Conservation (phyloP, 371 early-diverging fungal species). For the Apophysomyces ossiformis region DNA sequence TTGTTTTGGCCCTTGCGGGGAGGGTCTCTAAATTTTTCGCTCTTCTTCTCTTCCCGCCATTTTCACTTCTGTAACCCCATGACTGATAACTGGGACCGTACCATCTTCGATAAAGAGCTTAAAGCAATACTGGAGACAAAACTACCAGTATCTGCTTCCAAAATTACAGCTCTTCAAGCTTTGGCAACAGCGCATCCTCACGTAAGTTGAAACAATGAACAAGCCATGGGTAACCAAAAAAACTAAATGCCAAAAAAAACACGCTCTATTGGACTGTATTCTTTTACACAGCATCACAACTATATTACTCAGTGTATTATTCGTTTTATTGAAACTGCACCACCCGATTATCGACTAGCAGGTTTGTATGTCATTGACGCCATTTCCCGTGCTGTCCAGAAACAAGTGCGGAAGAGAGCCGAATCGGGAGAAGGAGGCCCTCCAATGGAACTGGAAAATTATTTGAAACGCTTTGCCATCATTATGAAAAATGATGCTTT, state of each 20-base stretch:
- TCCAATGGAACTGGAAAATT: constrained; percentile 32
- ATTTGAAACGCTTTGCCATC: constrained; percentile 45
- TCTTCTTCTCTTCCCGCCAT: background rate
- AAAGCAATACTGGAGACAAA: constrained; percentile 56
- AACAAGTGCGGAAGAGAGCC: constrained; percentile 37
- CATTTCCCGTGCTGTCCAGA: constrained; percentile 58
- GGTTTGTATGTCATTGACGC: constrained; percentile 75
- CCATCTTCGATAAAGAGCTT: constrained; percentile 64
- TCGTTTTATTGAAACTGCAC: constrained; percentile 59
- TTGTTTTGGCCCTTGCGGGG: too few relatives aligned
- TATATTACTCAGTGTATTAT: constrained; percentile 56
- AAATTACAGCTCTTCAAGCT: constrained; percentile 57
- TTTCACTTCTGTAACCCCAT: constrained; percentile 19
- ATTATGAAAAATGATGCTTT: constrained; percentile 40
- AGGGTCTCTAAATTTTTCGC: background rate
- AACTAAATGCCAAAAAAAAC: background rate
- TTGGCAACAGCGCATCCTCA: constrained; percentile 60
- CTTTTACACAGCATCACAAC: constrained; percentile 53
- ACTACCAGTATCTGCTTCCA: constrained; percentile 67
- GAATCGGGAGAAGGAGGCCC: constrained; percentile 28
- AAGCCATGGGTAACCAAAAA: background rate
- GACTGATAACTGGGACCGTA: constrained; percentile 52
- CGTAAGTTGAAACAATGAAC: constrained; percentile 33
- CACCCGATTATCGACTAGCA: constrained; percentile 65
- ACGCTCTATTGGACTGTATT: background rate